A percentile compares a stretch with the other conserved stretches of the same genome.
phyloP scores from a whole-genome alignment of 208 protist species.

The Trypanosoma theileri region DNA sequence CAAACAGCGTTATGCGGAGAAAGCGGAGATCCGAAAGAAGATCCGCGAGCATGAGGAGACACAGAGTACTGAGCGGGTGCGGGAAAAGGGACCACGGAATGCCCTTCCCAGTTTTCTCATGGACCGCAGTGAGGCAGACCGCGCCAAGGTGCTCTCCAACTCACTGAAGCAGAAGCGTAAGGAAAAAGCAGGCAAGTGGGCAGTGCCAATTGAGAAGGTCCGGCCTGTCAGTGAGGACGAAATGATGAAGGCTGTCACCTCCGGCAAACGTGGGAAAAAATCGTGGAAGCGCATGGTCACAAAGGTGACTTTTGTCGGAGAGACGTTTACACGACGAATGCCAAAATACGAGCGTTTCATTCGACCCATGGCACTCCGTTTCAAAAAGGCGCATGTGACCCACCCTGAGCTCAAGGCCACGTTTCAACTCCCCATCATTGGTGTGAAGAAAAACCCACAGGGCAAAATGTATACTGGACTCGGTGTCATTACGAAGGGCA shows the following conservation, averaged over 20 bases:
- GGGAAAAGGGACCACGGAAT: conserved; percentile 93
- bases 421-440: conserved; percentile 99
- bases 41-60: conserved; percentile 98
- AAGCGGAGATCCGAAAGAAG: conserved; percentile 99
- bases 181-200: conserved; percentile 99
- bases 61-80: conserved; percentile 92
- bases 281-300: conserved; percentile 99
- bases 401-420: conserved; percentile 99
- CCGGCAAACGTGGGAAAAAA: conserved; percentile 96
- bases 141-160: conserved; percentile 99
- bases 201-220: conserved; percentile 99
- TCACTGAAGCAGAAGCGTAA: conserved; percentile 99
- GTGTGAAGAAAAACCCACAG: conserved; percentile 99
- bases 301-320: conserved; percentile 99
- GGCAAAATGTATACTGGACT: conserved; percentile 98
- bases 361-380: conserved; percentile 97
- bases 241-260: conserved; percentile 98
- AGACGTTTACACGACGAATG: conserved; percentile 99
- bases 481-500: conserved; percentile 99
- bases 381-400: conserved; percentile 99
- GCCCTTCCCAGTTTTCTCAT: conserved; percentile 99
- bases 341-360: conserved; percentile 99
- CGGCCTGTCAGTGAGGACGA: conserved; percentile 98
- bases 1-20: conserved; percentile 98
- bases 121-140: conserved; percentile 96